These are phyloP conservation scores for Eucalyptus cloeziana DNA, from an alignment of 345 rosid genomes.

Conservation along the genomic window DNA sequence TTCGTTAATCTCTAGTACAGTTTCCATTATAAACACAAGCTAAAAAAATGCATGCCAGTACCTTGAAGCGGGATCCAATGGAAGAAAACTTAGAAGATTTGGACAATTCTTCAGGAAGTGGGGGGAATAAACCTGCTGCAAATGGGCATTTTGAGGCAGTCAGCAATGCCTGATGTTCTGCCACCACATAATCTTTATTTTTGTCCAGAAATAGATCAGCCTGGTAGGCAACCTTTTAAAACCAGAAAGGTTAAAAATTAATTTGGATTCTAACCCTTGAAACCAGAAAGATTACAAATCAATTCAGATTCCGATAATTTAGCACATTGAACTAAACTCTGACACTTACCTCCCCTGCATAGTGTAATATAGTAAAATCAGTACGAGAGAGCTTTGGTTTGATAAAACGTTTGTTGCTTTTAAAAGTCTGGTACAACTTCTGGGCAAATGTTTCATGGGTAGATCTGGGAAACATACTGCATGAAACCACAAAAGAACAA, in stretches of 20 bases:
- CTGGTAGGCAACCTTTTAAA: slow-evolving; percentile 54
- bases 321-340: neutral
- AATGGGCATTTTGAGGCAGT: slow-evolving; percentile 69
- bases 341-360: slow-evolving; percentile 81
- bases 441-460: slow-evolving; percentile 89
- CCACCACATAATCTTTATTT: slow-evolving; percentile 91
- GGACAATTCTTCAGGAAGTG: slow-evolving; percentile 76
- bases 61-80: slow-evolving; percentile 90
- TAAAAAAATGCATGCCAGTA: neutral
- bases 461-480: slow-evolving; percentile 93
- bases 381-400: slow-evolving; percentile 96
- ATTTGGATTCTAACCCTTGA: neutral
- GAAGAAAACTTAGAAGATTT: slow-evolving; percentile 95
- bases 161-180: slow-evolving; percentile 88
- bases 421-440: slow-evolving; percentile 85
- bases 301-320: neutral
- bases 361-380: slow-evolving; percentile 77
- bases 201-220: slow-evolving; percentile 83
- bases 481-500: slow-evolving; percentile 3
- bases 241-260: neutral
- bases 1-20: neutral
- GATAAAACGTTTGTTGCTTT: slow-evolving; percentile 58
- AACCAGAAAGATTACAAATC: neutral
- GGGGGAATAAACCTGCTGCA: slow-evolving; percentile 68
- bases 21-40: neutral